Base-by-base conservation (phyloP, 257 asterid species). In the Primulina huaijiensis region DNA sequence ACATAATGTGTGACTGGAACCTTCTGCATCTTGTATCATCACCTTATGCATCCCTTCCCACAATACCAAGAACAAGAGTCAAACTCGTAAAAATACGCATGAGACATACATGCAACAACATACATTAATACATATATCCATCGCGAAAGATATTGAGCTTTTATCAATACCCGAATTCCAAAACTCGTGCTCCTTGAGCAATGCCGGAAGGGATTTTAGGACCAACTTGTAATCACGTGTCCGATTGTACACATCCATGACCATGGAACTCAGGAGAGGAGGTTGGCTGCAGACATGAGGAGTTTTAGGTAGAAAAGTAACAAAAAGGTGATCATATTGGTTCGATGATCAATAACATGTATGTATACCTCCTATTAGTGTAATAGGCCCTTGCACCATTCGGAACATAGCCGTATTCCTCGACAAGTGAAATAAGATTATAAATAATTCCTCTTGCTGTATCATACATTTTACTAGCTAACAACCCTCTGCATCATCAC, bases 311-410 rank as follows among this genome's bases (percentile, higher is more conserved):
- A 43, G n/a, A 43, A 43, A 43, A 11, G 53, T 12, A 43, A 43
- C 53, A 43, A 43, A 43, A 12, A 43, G 53, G 53, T 11, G n/a
- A 12, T 10, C 5, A 38, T 10, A 38, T 38, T 10, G 3, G 9
- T 38, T 38, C 46, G 0, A 38, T 38, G 12, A 38, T 38, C 0
- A 38, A 38, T 2, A 38, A 10, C 43, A 68, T 67, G 2, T 8
- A 35, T 35, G 9, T 35, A 35, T 79, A 87, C 97, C 99, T 94
- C 74, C 97, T 76, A 73, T 94, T 94, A 25, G 93, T 89, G 78
- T 91, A 91, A 68, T 94, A 94, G 20, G 91, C 92, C 72, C 97
- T 75, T 30, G 97, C 92, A 46, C 99, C 99, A 65, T 94, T 94
- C 70, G 92, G 97, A 65, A 88, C 96, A 70, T 82, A 69, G 8